Evolutionary conservation across 352 stramenopile genomes (phyloP).

Genomic region (Phytophthora meadii): DNA sequence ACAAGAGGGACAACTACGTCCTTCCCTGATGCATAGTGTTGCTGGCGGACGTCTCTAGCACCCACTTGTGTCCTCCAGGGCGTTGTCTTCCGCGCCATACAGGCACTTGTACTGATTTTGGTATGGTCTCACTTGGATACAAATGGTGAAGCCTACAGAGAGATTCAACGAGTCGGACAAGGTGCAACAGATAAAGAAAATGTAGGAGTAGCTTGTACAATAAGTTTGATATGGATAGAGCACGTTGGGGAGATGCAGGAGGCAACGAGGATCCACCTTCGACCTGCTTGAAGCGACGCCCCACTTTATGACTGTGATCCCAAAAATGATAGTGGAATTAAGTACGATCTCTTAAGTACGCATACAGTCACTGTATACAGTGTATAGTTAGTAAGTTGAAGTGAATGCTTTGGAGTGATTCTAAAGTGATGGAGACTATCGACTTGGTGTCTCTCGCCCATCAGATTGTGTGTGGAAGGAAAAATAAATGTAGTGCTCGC

Average conservation of each 20-base stretch:
- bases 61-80: slow-evolving; percentile 25
- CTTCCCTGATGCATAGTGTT: slow-evolving; percentile 15
- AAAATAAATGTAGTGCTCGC: no score
- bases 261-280: slow-evolving; percentile 1
- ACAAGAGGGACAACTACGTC: slow-evolving; percentile 76
- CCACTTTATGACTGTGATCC: slow-evolving; percentile 4
- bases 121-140: background rate
- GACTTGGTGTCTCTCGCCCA: no score
- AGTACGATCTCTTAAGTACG: slow-evolving; percentile 7
- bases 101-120: background rate
- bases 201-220: background rate
- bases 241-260: background rate
- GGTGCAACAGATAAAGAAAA: slow-evolving; percentile 5
- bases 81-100: slow-evolving; percentile 29
- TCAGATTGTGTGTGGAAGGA: no score
- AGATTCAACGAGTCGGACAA: background rate
- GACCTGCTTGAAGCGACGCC: slow-evolving; percentile 32
- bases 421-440: no score
- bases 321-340: slow-evolving; percentile 2
- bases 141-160: slow-evolving; percentile 9
- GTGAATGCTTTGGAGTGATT: no score
- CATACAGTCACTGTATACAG: background rate
- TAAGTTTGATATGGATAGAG: background rate
- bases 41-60: slow-evolving; percentile 15
- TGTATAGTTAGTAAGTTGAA: no score